These are phyloP conservation scores for Cephalotrichum gorgonifer DNA, from an alignment of 2,329 filamentous ascomycete genomes.

Conservation along the genomic window DNA sequence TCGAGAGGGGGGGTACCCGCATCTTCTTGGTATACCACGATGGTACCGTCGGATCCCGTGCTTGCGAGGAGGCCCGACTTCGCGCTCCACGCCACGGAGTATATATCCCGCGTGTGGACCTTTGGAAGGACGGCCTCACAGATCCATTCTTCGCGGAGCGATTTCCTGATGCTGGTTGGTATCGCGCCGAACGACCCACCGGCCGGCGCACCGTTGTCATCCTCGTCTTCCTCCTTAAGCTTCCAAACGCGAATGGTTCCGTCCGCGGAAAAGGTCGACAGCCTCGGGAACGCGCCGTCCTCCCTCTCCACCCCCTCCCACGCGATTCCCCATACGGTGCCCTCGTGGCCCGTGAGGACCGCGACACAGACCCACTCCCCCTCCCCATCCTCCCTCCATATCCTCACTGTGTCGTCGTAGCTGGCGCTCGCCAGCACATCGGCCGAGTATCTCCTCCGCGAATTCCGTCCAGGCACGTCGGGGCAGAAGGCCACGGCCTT, in stretches of 20 bases:
- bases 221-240: conserved; percentile 44
- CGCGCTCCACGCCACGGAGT: conserved; percentile 76
- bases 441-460: conserved; percentile 37
- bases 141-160: conserved; percentile 72
- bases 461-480: conserved; percentile 40
- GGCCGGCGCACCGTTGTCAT: conserved; percentile 18
- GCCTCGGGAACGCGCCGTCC: conserved; percentile 40
- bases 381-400: conserved; percentile 86
- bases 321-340: conserved; percentile 85
- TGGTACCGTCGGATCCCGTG: conserved; percentile 73
- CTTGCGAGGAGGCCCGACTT: conserved; percentile 72
- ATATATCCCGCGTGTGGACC: conserved; percentile 71
- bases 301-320: conserved; percentile 43
- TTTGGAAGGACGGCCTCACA: conserved; percentile 67
- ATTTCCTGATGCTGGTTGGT: conserved; percentile 81
- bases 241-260: conserved; percentile 71
- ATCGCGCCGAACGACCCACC: conserved; percentile 46
- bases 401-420: conserved; percentile 82
- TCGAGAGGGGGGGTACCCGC: conserved; percentile 12
- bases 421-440: conserved; percentile 82
- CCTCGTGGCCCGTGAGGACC: conserved; percentile 67
- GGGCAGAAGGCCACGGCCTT: conserved; percentile 93
- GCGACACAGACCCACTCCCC: conserved; percentile 86
- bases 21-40: conserved; percentile 68
- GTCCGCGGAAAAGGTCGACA: conserved; percentile 83